Base-by-base conservation (phyloP, 805 yeast genomes). In the Zygoascus flipseniorum region DNA sequence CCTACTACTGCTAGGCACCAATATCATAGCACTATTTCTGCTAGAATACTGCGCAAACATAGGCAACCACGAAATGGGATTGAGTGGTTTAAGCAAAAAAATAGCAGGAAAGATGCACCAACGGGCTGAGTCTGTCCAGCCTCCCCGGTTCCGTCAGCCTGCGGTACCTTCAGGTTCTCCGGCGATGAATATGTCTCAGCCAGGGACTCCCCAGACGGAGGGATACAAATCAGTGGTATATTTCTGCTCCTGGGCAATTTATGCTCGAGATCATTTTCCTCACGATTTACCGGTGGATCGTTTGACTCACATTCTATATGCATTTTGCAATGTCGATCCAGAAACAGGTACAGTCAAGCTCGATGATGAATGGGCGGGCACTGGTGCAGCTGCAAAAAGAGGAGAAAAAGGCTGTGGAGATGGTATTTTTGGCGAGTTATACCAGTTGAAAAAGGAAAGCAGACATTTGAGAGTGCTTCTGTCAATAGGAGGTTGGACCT, bases 401-500 rank as follows among this genome's bases (percentile, higher is more conserved):
- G 49, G 41, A 2, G 18, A 5, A 16, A 26, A 8, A 4, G 62
- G 59, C n/a, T 54, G 60, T 43, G 65, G 64, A 9, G 60, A 58
- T 28, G 92, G 92, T 0, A 70, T 76, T 55, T 60, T 82, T 47
- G 73, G 78, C 54, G 77, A 76, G 60, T 65, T 83, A 35, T 70
- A 66, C 51, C 72, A 72, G 53, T 54, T 84, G 58, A 83, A 82
- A 61, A 60, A 63, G 39, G 47, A 56, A 46, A 50, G 70, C 52
- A 65, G 73, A 9, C 63, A 75, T 37, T 63, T 89, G 32, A 80
- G 82, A 56, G 72, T 82, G 0, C 71, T 81, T 2, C 74, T 89
- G 77, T 83, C 96, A 0, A 77, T 92, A 53, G 99, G 99, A 5
- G 99, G 99, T 0, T 81, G 83, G 83, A 73, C 83, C 0, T 74